Base-by-base conservation (phyloP, 192 early-diverging fungal genomes). In the Linnemannia schmuckeri region DNA sequence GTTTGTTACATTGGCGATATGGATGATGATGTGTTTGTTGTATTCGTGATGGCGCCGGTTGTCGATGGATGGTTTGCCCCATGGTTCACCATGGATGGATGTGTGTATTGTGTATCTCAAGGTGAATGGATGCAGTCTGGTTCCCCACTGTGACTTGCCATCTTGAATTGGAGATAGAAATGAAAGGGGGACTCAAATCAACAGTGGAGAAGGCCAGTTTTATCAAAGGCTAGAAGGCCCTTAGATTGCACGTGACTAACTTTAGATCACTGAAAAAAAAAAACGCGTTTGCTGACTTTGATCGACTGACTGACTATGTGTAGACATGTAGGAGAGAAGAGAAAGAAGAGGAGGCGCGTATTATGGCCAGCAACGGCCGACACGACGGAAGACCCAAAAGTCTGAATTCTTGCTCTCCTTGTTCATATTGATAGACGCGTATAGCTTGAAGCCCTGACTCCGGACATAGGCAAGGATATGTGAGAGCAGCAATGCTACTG, bases 101-200 rank as follows among this genome's bases (percentile, higher is more conserved):
- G 54, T 66, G 9, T 38, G n/a, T 66, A 52, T 63, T 30, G 44
- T 35, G 33, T 10, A 46, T 15, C 13, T 10, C 9, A 46, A 13
- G 66, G 44, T 49, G 22, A 22, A 77, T 77, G 66, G 66, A 49
- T 63, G 37, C 63, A 47, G 4, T 44, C 69, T 41, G 30, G 30
- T 15, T 69, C 52, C 49, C 44, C 27, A 5, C 41, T 33, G 70
- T 79, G 69, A 79, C 78, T 79, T 79, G 78, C 78, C 78, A 79
- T 79, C 77, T 72, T 80, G 78, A 74, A 73, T 74, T 79, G 78
- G 78, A 80, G 78, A 66, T 80, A 24, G 78, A 80, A 80, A 80
- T 80, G 78, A 80, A 80, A 80, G 78, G 78, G 72, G 70, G 78
- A 20, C n/a, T 66, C 27, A 27, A 77, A 57, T 33, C 13, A 3